These are phyloP conservation scores for Salvia rosmarinus DNA, from an alignment of 257 asterid genomes.

Conservation along the genomic window DNA sequence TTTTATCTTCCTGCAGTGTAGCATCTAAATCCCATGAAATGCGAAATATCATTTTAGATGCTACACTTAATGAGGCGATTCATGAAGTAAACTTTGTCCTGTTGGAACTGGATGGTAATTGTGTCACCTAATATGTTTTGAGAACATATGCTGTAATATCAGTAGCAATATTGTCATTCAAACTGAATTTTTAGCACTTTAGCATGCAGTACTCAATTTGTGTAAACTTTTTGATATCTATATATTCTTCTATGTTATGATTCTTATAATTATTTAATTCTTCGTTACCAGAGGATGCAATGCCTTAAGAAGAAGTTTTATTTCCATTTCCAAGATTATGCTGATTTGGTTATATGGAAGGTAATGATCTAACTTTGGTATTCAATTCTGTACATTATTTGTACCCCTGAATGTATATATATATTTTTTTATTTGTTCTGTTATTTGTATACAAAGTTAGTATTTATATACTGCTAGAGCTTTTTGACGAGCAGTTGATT, in stretches of 20 bases:
- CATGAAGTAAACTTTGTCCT: neutral
- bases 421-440: neutral
- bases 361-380: slow-evolving; percentile 44
- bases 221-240: slow-evolving; percentile 6
- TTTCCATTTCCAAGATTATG: slow-evolving; percentile 96
- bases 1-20: slow-evolving; percentile 6
- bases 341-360: slow-evolving; percentile 94
- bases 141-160: neutral
- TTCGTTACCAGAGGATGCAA: slow-evolving; percentile 78
- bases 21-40: slow-evolving; percentile 16
- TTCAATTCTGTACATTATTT: slow-evolving; percentile 8
- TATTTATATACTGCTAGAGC: slow-evolving; percentile 7
- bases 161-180: neutral
- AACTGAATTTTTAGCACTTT: slow-evolving; percentile 20
- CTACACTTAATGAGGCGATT: slow-evolving; percentile 7
- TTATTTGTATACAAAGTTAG: slow-evolving; percentile 15
- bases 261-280: slow-evolving; percentile 30
- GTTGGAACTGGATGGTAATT: neutral
- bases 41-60: slow-evolving; percentile 13
- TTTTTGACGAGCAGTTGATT: slow-evolving; percentile 36
- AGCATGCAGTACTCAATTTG: slow-evolving; percentile 3
- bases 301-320: slow-evolving; percentile 95
- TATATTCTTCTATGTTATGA: slow-evolving; percentile 20
- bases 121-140: neutral
- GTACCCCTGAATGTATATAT: neutral